Evolutionary conservation across 495 filamentous ascomycete genomes (phyloP).

Genomic region (Penicillium roqueforti): DNA sequence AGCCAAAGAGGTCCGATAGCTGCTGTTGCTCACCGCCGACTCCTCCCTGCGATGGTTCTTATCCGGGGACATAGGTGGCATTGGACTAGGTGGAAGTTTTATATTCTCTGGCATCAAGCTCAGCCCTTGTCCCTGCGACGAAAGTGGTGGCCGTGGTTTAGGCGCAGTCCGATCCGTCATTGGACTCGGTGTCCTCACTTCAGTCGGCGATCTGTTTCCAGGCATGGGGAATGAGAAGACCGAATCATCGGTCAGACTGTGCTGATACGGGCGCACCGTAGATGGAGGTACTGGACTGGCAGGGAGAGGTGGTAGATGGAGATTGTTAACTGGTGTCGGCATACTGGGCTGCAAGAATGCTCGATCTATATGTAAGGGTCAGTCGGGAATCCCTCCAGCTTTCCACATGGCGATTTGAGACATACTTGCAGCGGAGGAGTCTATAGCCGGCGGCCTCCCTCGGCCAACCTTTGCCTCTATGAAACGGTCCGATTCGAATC

Average conservation of each 20-base stretch:
- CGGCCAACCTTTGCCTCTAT: slow-evolving; percentile 22
- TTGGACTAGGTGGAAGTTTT: slow-evolving; percentile 28
- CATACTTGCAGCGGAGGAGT: slow-evolving; percentile 54
- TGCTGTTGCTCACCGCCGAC: slow-evolving; percentile 43
- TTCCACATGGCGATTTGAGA: slow-evolving; percentile 9
- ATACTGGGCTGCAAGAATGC: slow-evolving; percentile 55
- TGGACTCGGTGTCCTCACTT: slow-evolving; percentile 27
- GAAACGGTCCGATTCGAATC: slow-evolving; percentile 21
- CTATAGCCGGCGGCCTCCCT: slow-evolving; percentile 48
- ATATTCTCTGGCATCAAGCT: slow-evolving; percentile 18
- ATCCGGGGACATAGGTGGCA: slow-evolving; percentile 20
- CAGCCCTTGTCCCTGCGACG: slow-evolving; percentile 17
- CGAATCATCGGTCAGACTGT: slow-evolving; percentile 40
- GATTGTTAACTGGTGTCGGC: slow-evolving; percentile 56
- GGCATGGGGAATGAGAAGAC: slow-evolving; percentile 60
- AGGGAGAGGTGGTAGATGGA: slow-evolving; percentile 54
- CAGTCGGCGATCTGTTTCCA: slow-evolving; percentile 34
- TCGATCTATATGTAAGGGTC: slow-evolving; percentile 49
- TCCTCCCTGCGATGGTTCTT: slow-evolving; percentile 27
- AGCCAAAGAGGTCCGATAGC: slow-evolving; percentile 41
- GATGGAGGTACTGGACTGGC: slow-evolving; percentile 36
- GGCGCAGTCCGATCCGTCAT: slow-evolving; percentile 8
- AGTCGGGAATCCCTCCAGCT: slow-evolving; percentile 15
- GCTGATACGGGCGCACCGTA: slow-evolving; percentile 36
- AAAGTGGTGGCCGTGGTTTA: slow-evolving; percentile 19